Evolutionary conservation across 1,284 basidiomycete genomes (phyloP).

Genomic region (Cronartium quercuum): DNA sequence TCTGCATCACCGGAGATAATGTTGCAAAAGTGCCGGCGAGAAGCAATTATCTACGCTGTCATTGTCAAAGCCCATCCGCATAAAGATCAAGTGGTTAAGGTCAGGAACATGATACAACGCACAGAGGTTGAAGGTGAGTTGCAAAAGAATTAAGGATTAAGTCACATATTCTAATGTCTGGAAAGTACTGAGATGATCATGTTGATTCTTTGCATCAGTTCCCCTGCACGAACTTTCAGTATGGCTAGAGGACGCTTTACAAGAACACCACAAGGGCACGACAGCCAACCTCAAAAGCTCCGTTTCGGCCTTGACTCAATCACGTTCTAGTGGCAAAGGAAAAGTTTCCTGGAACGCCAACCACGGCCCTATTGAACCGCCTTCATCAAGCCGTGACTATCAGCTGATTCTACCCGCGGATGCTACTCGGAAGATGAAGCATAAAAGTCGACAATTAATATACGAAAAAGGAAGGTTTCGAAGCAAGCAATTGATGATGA

Average conservation of each 20-base stretch:
- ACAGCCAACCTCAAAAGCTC: constrained; percentile 7
- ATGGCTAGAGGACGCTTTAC: constrained; percentile 30
- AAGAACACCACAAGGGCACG: constrained; percentile 15
- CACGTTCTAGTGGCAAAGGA: constrained; percentile 6
- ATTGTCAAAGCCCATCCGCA: constrained; percentile 38
- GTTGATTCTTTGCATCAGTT: not conserved
- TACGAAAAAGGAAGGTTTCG: constrained; percentile 14
- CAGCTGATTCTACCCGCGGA: constrained; percentile 14
- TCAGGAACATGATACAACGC: constrained; percentile 25
- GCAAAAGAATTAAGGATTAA: not conserved
- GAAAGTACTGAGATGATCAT: not conserved
- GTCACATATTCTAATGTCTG: not conserved
- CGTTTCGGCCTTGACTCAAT: not conserved
- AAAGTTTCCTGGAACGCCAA: constrained; percentile 1
- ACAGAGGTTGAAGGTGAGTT: constrained; percentile 26
- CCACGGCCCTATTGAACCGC: constrained; percentile 2
- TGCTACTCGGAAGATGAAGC: constrained; percentile 17
- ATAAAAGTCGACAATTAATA: constrained; percentile 30
- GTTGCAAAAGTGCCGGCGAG: constrained; percentile 29
- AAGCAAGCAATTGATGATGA: not conserved
- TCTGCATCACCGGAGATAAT: constrained; percentile 23
- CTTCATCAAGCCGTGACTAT: constrained; percentile 26
- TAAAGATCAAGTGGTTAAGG: constrained; percentile 29
- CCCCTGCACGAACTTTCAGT: constrained; percentile 16
- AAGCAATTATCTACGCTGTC: constrained; percentile 26